A percentile compares a stretch with the other conserved stretches of the same genome.
These are phyloP conservation scores for Dionaea muscipula DNA, from an alignment of 179 eudicot genomes.

Conservation along the genomic window DNA sequence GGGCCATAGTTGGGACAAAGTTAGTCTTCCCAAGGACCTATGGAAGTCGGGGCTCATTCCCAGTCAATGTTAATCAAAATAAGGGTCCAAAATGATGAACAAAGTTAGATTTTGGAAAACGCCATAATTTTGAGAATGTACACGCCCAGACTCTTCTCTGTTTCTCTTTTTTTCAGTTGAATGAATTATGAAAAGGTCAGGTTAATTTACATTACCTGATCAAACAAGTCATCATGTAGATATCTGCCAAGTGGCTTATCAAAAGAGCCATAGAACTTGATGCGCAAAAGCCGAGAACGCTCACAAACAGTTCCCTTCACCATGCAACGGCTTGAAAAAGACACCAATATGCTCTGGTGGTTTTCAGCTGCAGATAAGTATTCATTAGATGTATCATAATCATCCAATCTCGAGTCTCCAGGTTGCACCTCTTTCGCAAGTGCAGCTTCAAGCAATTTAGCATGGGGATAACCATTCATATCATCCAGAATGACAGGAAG, in stretches of 20 bases:
- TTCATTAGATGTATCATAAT: constrained; percentile 33
- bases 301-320: constrained; percentile 85
- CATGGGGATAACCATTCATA: constrained; percentile 15
- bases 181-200: neutral
- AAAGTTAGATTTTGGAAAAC: too few species aligned
- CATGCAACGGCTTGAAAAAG: constrained; percentile 89
- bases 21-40: too few species aligned
- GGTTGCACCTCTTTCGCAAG: constrained; percentile 21
- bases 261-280: constrained; percentile 77
- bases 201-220: constrained; percentile 43
- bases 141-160: too few species aligned
- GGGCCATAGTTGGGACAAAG: too few species aligned
- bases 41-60: too few species aligned
- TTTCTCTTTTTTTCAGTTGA: too few species aligned
- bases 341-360: constrained; percentile 83
- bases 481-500: constrained; percentile 12
- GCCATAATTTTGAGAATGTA: too few species aligned
- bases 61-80: too few species aligned
- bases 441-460: constrained; percentile 12
- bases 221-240: constrained; percentile 80
- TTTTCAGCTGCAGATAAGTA: constrained; percentile 46
- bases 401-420: constrained; percentile 23
- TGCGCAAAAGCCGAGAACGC: constrained; percentile 76
- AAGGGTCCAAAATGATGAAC: too few species aligned
- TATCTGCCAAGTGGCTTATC: constrained; percentile 92